Conservation (phyloP, 305 asterid species). For the Solanum chacoense region DNA sequence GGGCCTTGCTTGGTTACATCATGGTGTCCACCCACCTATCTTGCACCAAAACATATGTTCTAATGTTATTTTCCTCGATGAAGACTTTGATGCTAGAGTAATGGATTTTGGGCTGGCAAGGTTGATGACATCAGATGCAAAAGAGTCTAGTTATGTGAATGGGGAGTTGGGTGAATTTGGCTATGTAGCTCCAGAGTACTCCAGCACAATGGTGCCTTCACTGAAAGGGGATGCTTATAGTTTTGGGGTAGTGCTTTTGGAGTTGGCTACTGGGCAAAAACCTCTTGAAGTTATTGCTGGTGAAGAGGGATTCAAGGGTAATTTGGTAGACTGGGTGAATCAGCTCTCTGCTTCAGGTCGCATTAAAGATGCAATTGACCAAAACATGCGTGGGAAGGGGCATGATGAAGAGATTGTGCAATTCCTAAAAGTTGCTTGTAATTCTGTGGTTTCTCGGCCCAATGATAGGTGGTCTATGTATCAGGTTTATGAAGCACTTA, state of each 20-base stretch:
- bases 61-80: constrained; percentile 64
- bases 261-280: constrained; percentile 69
- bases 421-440: constrained; percentile 57
- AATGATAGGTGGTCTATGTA: constrained; percentile 73
- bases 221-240: constrained; percentile 77
- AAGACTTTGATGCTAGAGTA: constrained; percentile 83
- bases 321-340: constrained; percentile 75
- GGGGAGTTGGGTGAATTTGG: constrained; percentile 78
- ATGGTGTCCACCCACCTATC: constrained; percentile 80
- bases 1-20: constrained; percentile 97
- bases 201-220: constrained; percentile 65
- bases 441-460: constrained; percentile 49
- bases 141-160: constrained; percentile 42
- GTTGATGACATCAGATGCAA: constrained; percentile 40
- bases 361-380: constrained; percentile 60
- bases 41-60: constrained; percentile 77
- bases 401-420: constrained; percentile 62
- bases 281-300: constrained; percentile 43
- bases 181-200: constrained; percentile 75
- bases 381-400: constrained; percentile 46
- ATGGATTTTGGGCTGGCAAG: constrained; percentile 84
- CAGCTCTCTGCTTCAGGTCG: constrained; percentile 42
- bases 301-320: constrained; percentile 59
- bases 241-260: constrained; percentile 83
- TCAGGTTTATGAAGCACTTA: constrained; percentile 60